phyloP scores from a whole-genome alignment of 2,329 filamentous ascomycete genomes.

The Sporothrix sp. region DNA sequence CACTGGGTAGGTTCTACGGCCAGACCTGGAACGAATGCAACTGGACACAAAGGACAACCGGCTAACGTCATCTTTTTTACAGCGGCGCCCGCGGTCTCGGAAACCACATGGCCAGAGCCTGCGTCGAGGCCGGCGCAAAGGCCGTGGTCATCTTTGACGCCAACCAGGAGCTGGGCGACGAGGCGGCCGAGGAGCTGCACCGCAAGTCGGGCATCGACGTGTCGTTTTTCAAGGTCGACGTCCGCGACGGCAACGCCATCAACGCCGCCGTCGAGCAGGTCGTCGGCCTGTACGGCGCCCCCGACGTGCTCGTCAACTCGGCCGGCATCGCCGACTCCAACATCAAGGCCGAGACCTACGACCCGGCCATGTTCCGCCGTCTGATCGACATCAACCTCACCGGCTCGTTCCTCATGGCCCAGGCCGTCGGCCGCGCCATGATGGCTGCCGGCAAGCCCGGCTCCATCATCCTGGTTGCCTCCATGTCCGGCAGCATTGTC shows the following conservation, averaged over 20 bases:
- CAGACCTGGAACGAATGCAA: not conserved
- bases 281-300: constrained; percentile 54
- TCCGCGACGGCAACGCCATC: constrained; percentile 61
- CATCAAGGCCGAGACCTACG: constrained; percentile 71
- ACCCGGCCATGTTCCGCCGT: constrained; percentile 64
- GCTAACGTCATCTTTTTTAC: constrained; percentile 22
- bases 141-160: constrained; percentile 67
- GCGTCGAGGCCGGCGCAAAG: constrained; percentile 65
- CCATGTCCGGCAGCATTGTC: constrained; percentile 75
- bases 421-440: constrained; percentile 63
- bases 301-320: constrained; percentile 70
- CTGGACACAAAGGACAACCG: not conserved
- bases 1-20: constrained; percentile 51
- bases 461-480: constrained; percentile 65
- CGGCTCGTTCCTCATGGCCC: constrained; percentile 67
- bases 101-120: constrained; percentile 69
- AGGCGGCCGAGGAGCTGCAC: constrained; percentile 59
- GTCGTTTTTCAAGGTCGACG: constrained; percentile 70
- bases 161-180: constrained; percentile 64
- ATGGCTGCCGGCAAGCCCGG: constrained; percentile 62
- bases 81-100: constrained; percentile 69
- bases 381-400: constrained; percentile 77
- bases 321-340: constrained; percentile 77
- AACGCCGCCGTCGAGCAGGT: constrained; percentile 59
- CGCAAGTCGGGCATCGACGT: constrained; percentile 63